A percentile compares a stretch with the other conserved stretches of the same genome.
Evolutionary conservation across 306 rosid genomes (phyloP).

Genomic region (Acacia crassicarpa): DNA sequence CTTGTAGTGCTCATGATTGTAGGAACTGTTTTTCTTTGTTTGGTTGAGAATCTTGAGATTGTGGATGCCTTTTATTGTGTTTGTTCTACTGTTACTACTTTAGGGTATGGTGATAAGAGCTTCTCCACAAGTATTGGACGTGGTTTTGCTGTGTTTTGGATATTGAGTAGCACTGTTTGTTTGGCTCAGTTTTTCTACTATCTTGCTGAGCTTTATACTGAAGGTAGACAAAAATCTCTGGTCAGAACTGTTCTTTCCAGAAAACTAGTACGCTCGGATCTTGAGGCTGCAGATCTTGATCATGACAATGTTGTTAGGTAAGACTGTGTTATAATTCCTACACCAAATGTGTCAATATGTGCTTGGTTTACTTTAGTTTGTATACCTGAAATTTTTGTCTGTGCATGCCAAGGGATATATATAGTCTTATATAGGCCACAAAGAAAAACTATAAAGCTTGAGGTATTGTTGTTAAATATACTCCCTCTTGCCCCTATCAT

Average conservation of each 20-base stretch:
- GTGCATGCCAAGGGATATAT: not conserved
- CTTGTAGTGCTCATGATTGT: constrained; percentile 47
- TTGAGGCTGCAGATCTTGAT: constrained; percentile 88
- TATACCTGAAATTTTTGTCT: not conserved
- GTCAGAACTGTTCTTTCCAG: constrained; percentile 58
- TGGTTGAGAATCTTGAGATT: constrained; percentile 54
- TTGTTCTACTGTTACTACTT: constrained; percentile 80
- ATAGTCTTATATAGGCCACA: not conserved
- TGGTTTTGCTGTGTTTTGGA: constrained; percentile 77
- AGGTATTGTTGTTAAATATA: not conserved
- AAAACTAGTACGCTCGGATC: constrained; percentile 55
- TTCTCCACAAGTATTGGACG: constrained; percentile 68
- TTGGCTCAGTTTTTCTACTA: constrained; percentile 74
- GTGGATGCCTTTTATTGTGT: constrained; percentile 77
- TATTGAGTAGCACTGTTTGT: constrained; percentile 77
- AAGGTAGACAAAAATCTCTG: constrained; percentile 61
- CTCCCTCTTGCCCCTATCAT: no score
- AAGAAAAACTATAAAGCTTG: not conserved
- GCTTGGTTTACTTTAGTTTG: not conserved
- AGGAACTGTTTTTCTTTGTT: constrained; percentile 56
- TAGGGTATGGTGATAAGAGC: constrained; percentile 87
- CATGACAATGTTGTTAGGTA: constrained; percentile 73
- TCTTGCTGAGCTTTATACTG: constrained; percentile 68
- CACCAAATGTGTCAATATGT: not conserved
- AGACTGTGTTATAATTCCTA: not conserved